Evolutionary conservation across 2,329 filamentous ascomycete species (phyloP).

Genomic region (Penicillium crustosum): DNA sequence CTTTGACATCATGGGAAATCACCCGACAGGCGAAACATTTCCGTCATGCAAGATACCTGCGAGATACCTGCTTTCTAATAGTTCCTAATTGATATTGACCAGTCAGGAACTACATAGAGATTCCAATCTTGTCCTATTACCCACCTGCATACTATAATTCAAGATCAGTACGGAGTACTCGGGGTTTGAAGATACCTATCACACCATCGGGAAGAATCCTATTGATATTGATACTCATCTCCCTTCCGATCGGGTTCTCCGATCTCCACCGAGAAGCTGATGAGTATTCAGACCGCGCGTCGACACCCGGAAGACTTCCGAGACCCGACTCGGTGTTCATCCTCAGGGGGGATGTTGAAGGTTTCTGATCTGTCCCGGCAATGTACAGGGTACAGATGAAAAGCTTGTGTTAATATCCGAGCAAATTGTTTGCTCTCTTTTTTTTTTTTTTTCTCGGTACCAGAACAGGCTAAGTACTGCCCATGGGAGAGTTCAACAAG

Average conservation of each 20-base stretch:
- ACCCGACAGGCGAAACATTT: conserved; percentile 8
- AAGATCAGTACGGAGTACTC: background rate
- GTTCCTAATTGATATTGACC: background rate
- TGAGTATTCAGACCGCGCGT: background rate
- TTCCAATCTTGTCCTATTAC: background rate
- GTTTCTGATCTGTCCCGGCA: background rate
- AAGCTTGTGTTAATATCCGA: background rate
- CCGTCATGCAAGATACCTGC: conserved; percentile 4
- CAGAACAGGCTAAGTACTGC: too few species aligned
- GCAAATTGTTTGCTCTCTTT: background rate
- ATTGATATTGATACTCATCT: background rate
- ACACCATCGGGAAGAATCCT: background rate
- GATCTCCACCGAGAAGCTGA: background rate
- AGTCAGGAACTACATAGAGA: background rate
- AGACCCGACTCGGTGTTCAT: background rate
- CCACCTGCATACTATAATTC: conserved; percentile 3
- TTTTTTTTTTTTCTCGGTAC: background rate
- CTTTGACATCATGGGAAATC: conserved; percentile 9
- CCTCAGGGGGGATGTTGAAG: background rate
- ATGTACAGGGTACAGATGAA: conserved; percentile 6
- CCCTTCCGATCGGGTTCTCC: background rate
- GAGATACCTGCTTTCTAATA: background rate
- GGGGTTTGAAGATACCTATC: background rate
- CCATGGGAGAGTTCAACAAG: background rate
- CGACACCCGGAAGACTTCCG: background rate